Evolutionary conservation across 768 basidiomycete genomes (phyloP), one percentile per base, ranked within the genome.

Genomic region (Amylocystis lapponica): DNA sequence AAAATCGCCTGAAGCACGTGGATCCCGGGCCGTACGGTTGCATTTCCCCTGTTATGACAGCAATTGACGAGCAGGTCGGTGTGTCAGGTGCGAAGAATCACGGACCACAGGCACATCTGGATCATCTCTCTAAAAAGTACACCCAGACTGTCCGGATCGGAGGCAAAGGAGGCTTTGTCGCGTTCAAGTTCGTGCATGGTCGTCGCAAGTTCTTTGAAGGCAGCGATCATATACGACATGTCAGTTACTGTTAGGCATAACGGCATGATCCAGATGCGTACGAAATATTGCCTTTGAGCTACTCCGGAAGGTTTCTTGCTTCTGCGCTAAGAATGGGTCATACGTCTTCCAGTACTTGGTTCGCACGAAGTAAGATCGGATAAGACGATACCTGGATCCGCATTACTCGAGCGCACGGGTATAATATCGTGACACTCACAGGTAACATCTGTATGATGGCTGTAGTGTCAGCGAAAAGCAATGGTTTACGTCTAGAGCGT

Each of bases 21-120:
- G 22, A 20, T n/a, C n/a, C 17, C 8, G 20, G 19, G 16, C 17
- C 14, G 49, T 53, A 89, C 89, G 20, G 93, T 96, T 12, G 93
- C 92, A 59, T 97, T 97, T 34, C 94, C 94, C 92, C 91, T 94
- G 26, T 27, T 5, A 27, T 16, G 39, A 37, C 21, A 29, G 19
- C 23, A 23, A n/a, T 7, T 31, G 2, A 50, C 12, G 27, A 30
- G 19, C 29, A 41, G 13, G 11, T 33, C 19, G 13, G 41, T 26
- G 29, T 5, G 10, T 19, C 31, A 12, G 34, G 9, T 16, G 21
- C 21, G 45, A 36, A 21, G 7, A n/a, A 39, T 2, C 23, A 50
- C 66, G 41, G 43, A 82, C 89, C 90, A 92, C 20, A 92, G 72
- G 62, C 86, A 87, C 78, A 93, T 90, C 56, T 92, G 87, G 7